Base-by-base conservation (phyloP, 2,329 filamentous ascomycete species). In the Alternaria sp. region DNA sequence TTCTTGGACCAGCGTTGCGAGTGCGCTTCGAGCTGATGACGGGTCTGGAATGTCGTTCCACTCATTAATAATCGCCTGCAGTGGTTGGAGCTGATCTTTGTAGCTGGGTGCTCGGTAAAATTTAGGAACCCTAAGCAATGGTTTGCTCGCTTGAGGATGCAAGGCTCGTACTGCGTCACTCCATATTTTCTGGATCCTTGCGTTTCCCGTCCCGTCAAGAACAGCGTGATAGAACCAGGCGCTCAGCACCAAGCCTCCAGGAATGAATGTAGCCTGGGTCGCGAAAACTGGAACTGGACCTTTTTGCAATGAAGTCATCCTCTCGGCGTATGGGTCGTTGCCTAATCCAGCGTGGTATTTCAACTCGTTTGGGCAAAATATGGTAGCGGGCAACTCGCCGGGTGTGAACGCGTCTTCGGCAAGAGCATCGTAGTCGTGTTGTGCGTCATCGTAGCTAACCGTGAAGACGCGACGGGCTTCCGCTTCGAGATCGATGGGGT, bases 161-260 rank as follows among this genome's bases (percentile, higher is more conserved):
- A 43, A 10, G 6, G 22, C 40, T 12, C 32, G 28, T 4, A 57
- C 54, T 10, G 63, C 25, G 3, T 40, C 25, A 25, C 64, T 67
- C 68, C 67, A 72, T 2, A 57, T 22, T 22, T 63, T 40, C 27
- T 65, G 68, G 0, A 72, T 54, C 16, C 50, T 60, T 8, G 60
- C 55, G 11, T 69, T 62, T 0, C 67, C 69, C 3, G 45, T 60
- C 5, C 67, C 68, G 48, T 74, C 72, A 10, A 63, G 36, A 16
- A 69, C 62, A 27, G 57, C 63, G 56, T 77, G 74, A 57, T 74
- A 64, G 9, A 62, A 57, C 60, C 72, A 75, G 2, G 69, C 53
- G 43, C 72, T 75, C 20, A 76, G 46, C 9, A 75, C 59, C 9
- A 75, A 59, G 1, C 74, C 74, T n/a, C 69, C 70, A 2, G 63